Evolutionary conservation across 1,139 yeast species (phyloP).

Genomic region (Pichia sp.): DNA sequence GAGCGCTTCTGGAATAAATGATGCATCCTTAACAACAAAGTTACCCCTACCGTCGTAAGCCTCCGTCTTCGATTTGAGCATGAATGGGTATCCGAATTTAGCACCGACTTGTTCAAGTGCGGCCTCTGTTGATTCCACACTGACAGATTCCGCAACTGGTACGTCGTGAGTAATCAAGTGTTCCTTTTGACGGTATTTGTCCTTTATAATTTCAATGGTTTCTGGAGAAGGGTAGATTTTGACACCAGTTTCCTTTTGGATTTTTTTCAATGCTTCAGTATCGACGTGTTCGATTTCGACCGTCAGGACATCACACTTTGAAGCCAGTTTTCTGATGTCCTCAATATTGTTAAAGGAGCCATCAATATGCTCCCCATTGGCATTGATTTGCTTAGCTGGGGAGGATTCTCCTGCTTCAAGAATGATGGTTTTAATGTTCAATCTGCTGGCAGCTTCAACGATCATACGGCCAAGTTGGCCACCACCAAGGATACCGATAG

Average conservation of each 20-base stretch:
- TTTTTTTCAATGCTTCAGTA: constrained; percentile 64
- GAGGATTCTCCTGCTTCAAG: constrained; percentile 69
- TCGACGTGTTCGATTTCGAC: constrained; percentile 97
- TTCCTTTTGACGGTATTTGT: constrained; percentile 78
- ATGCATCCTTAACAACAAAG: constrained; percentile 63
- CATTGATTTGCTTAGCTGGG: constrained; percentile 93
- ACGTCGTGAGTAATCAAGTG: constrained; percentile 66
- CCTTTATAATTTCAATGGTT: constrained; percentile 85
- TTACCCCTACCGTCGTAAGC: constrained; percentile 99
- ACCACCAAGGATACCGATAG: constrained; percentile 92
- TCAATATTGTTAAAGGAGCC: constrained; percentile 83
- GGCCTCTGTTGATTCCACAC: constrained; percentile 46
- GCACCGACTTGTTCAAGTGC: constrained; percentile 53
- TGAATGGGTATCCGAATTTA: constrained; percentile 73
- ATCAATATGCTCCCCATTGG: constrained; percentile 65
- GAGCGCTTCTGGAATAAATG: constrained; percentile 53
- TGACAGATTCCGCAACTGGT: constrained; percentile 66
- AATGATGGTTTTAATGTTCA: constrained; percentile 76
- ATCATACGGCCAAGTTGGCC: constrained; percentile 99
- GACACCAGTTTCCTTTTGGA: constrained; percentile 50
- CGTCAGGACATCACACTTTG: constrained; percentile 77
- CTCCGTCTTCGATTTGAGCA: constrained; percentile 84
- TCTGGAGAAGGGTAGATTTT: constrained; percentile 87
- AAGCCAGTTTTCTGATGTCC: constrained; percentile 68
- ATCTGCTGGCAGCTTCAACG: constrained; percentile 92